Evolutionary conservation across 768 basidiomycete genomes (phyloP).

Genomic region (Lactarius sp.): DNA sequence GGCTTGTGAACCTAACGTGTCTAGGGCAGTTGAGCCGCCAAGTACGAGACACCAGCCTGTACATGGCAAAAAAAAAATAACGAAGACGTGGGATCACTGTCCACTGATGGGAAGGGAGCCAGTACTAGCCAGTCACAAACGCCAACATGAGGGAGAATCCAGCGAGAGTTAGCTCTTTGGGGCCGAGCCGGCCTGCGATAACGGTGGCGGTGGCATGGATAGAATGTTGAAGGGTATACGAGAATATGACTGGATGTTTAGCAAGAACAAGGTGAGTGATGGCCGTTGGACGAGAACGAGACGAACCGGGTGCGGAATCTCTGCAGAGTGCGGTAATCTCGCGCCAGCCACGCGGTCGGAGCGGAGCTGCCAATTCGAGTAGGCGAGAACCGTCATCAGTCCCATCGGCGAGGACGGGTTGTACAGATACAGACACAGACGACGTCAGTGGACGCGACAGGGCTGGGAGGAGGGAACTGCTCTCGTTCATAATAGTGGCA

Average conservation of each 20-base stretch:
- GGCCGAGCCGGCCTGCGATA: slow-evolving; percentile 62
- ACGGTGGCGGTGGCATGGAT: slow-evolving; percentile 62
- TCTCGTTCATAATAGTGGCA: slow-evolving; percentile 2
- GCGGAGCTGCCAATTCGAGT: slow-evolving; percentile 17
- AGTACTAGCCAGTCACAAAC: slow-evolving; percentile 69
- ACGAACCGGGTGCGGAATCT: slow-evolving; percentile 23
- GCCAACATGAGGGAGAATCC: slow-evolving; percentile 76
- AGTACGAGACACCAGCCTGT: slow-evolving; percentile 74
- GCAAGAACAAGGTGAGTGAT: not conserved
- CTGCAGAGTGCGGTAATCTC: slow-evolving; percentile 22
- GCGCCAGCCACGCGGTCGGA: slow-evolving; percentile 20
- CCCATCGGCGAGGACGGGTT: not conserved
- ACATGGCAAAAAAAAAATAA: slow-evolving; percentile 22
- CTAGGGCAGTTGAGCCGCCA: slow-evolving; percentile 73
- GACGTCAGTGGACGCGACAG: not conserved
- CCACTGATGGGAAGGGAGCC: slow-evolving; percentile 27
- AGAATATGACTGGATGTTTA: slow-evolving; percentile 48
- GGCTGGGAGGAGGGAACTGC: slow-evolving; percentile 2
- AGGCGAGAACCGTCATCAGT: slow-evolving; percentile 8
- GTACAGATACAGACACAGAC: not conserved
- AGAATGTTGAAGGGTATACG: slow-evolving; percentile 70
- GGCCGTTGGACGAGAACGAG: not conserved
- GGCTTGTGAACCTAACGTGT: slow-evolving; percentile 73
- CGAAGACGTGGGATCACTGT: slow-evolving; percentile 44
- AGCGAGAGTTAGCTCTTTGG: slow-evolving; percentile 63